These are phyloP conservation scores for Botrytis pseudocinerea DNA, from an alignment of 2,329 filamentous ascomycete genomes.

Conservation along the genomic window DNA sequence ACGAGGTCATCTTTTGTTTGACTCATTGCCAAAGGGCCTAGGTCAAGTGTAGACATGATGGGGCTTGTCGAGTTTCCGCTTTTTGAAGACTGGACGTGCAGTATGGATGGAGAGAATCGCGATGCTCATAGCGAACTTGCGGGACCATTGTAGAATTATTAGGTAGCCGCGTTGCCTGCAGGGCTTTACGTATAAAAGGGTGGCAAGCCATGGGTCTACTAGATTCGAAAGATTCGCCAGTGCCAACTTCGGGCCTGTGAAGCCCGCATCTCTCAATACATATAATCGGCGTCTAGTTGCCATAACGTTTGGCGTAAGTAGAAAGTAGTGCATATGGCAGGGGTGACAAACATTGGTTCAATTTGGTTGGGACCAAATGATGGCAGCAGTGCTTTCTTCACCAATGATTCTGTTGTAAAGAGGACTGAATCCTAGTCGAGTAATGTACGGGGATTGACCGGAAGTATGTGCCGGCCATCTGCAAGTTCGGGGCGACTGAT, in stretches of 20 bases:
- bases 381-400: background rate
- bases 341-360: constrained; percentile 5
- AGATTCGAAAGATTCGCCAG: background rate
- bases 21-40: constrained; percentile 38
- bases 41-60: constrained; percentile 15
- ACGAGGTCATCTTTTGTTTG: constrained; percentile 40
- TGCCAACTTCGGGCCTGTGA: background rate
- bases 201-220: background rate
- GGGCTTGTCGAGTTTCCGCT: constrained; percentile 3
- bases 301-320: background rate
- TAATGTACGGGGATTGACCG: constrained; percentile 1
- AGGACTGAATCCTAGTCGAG: background rate
- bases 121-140: constrained; percentile 17
- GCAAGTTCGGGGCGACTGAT: constrained; percentile 2
- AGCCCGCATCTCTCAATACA: constrained; percentile 12
- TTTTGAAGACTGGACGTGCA: constrained; percentile 17
- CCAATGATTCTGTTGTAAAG: constrained; percentile 2
- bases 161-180: constrained; percentile 8
- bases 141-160: background rate
- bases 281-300: constrained; percentile 2
- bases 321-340: background rate
- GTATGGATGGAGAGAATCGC: constrained; percentile 10
- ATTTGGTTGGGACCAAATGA: background rate
- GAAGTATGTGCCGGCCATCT: constrained; percentile 12
- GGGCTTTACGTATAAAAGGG: constrained; percentile 12